These are phyloP conservation scores for Aspergillus nanangensis DNA, from an alignment of 495 filamentous ascomycete species.

Conservation along the genomic window DNA sequence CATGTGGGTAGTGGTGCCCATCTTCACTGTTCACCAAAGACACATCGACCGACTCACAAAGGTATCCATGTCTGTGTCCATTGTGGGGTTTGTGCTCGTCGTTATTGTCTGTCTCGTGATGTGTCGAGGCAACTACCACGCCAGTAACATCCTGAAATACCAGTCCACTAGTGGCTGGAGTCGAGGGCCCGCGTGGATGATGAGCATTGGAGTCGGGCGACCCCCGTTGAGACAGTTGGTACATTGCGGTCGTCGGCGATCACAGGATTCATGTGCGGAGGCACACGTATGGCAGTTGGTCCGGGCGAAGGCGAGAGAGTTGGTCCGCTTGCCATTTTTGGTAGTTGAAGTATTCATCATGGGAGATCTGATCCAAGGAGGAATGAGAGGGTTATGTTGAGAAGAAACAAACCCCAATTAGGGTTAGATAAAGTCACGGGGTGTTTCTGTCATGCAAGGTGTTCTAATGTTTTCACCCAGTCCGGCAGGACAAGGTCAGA, in stretches of 20 bases:
- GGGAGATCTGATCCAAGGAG: too few species aligned
- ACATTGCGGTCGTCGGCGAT: constrained; percentile 13
- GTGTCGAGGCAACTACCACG: constrained; percentile 13
- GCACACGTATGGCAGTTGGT: constrained; percentile 17
- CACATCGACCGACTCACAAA: constrained; percentile 14
- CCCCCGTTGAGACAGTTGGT: constrained; percentile 6
- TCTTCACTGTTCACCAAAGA: constrained; percentile 11
- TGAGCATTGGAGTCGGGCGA: constrained; percentile 20
- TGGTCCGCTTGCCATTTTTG: constrained; percentile 21
- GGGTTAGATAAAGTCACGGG: too few species aligned
- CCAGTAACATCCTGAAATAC: constrained; percentile 16
- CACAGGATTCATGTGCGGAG: constrained; percentile 6
- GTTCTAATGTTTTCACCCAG: too few species aligned
- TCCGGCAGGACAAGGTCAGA: too few species aligned
- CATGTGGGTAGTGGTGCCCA: constrained; percentile 10
- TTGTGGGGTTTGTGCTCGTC: constrained; percentile 12
- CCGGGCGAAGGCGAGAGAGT: constrained; percentile 15
- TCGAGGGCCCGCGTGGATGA: constrained; percentile 18
- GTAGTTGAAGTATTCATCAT: too few species aligned
- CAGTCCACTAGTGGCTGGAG: constrained; percentile 19
- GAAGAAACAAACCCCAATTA: too few species aligned
- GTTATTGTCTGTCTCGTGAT: constrained; percentile 14
- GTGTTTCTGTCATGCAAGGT: too few species aligned
- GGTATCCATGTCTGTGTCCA: constrained; percentile 15
- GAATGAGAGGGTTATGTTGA: too few species aligned